Base-by-base conservation (phyloP, 352 stramenopile species). In the Globisporangium sylvaticum region DNA sequence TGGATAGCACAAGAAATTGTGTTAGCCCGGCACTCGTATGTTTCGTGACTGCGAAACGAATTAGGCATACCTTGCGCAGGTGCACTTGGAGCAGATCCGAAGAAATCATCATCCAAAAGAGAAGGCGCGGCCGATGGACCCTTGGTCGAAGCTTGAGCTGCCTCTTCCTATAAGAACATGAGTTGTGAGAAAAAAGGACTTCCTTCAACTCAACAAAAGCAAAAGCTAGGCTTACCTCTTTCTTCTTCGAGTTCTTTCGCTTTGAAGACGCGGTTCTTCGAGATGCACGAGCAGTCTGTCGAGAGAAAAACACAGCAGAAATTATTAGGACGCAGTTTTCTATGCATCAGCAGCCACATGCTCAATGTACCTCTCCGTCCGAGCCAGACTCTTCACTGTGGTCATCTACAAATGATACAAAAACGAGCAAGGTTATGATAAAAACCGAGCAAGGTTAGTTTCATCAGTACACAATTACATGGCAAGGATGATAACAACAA, bases 81-180 rank as follows among this genome's bases (percentile, higher is more conserved):
- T 55, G 79, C 64, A n/a, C n/a, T 72, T 7, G 77, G 58, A 52
- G 80, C 37, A 6, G 78, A 67, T 7, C 72, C 75, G 50, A 95
- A 95, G 64, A 95, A 93, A 64, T 92, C 84, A 44, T 81, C 80
- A 53, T 93, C 87, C 32, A 95, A 66, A 3, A 95, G 77, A 5
- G 84, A 93, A 8, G 87, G 84, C 15, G 79, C 77, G 18, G 81
- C 71, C 15, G 84, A 89, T 5, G 84, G 82, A 15, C 75, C 75
- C 70, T 90, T 92, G 1, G 77, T 74, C 53, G 72, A 57, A 31
- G 75, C 53, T 31, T 79, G 74, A 24, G 65, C 61, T 57, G 78
- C 73, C 18, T 74, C 66, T 60, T 86, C 74, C 62, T 91, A 58
- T 20, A 73, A 20, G 50, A 60, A 57, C 24, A 67, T n/a, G 57